Evolutionary conservation across 2,329 filamentous ascomycete species (phyloP), one percentile per base, ranked within the genome.

Genomic region (Sordariomycetes sp.): DNA sequence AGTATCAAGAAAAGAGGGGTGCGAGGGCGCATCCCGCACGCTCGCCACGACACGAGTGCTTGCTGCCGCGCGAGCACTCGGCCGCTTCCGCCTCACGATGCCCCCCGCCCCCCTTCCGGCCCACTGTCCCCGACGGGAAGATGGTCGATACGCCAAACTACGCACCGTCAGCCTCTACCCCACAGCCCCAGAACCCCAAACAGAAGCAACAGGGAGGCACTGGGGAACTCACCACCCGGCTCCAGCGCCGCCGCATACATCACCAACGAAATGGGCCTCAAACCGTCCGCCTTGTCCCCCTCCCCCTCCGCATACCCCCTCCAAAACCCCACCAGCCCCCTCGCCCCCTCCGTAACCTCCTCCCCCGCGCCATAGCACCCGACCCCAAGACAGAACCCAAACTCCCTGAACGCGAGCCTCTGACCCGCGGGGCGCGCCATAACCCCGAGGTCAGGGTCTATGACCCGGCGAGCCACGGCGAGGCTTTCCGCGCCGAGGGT

Each of bases 211-310:
- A 42, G 36, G 17, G 36, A 3, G 4, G 10, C 13, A 3, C 10
- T 22, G 24, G 3, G 15, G 34, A 22, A 69, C 76, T 74, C 62
- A 81, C 78, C 76, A 62, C 79, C 79, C 4, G 78, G 76, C 54
- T 79, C 72, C 61, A 82, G 61, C 36, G 78, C 78, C 4, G 78
- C 70, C 15, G 79, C 76, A 67, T 79, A 81, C 79, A 82, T 82
- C 45, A 77, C 77, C 24, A 72, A 65, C 4, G 77, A 80, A 48
- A 82, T 82, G 0, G 79, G 78, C 52, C 70, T 67, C 61, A 82
- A 62, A 52, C 78, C 76, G 24, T 67, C 66, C 2, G 66, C 63
- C 1, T 6, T 24, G 20, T 60, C 60, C 20, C 64, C 60, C n/a
- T 64, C 64, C 15, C 22, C 17, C 10, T 72, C 67, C 1, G 71